These are phyloP conservation scores for Lactuca saligna DNA, from an alignment of 129 eudicot genomes.

Conservation along the genomic window DNA sequence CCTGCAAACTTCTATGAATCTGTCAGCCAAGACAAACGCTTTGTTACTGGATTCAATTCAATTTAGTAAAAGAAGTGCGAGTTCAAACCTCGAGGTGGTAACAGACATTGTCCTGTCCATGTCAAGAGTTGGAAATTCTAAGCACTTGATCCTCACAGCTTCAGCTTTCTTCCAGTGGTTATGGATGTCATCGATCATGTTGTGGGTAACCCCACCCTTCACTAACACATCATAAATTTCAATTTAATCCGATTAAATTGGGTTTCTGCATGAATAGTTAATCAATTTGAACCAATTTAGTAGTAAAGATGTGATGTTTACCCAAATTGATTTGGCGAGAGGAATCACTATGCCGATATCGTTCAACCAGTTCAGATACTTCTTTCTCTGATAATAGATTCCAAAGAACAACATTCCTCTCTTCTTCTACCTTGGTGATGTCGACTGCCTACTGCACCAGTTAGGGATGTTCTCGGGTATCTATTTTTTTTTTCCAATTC, in stretches of 20 bases:
- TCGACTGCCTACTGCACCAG: slow-evolving; percentile 20
- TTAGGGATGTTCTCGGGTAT: no score
- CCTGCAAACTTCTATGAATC: slow-evolving; percentile 49
- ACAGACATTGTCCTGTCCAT: slow-evolving; percentile 85
- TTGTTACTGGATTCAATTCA: background rate
- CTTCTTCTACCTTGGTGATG: slow-evolving; percentile 28
- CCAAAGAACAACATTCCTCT: slow-evolving; percentile 49
- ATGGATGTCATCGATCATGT: slow-evolving; percentile 92
- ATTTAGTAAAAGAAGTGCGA: background rate
- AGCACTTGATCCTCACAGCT: slow-evolving; percentile 89
- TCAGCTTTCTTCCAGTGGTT: slow-evolving; percentile 96
- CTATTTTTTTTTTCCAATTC: no score
- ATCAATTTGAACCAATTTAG: no score
- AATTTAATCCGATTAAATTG: no score
- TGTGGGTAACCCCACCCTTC: slow-evolving; percentile 92
- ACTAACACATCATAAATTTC: slow-evolving; percentile 40
- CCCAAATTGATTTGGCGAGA: slow-evolving; percentile 90
- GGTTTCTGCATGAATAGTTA: no score
- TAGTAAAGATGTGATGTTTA: slow-evolving; percentile 24
- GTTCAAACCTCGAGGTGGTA: slow-evolving; percentile 84
- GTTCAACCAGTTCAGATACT: slow-evolving; percentile 63
- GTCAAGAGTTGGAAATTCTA: slow-evolving; percentile 96
- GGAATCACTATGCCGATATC: slow-evolving; percentile 80
- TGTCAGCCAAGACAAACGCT: background rate
- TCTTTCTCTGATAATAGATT: slow-evolving; percentile 70